Percentiles rank a stretch among this genome's conserved stretches.
Evolutionary conservation across 2,329 filamentous ascomycete species (phyloP).

Genomic region (Colletotrichum godetiae): DNA sequence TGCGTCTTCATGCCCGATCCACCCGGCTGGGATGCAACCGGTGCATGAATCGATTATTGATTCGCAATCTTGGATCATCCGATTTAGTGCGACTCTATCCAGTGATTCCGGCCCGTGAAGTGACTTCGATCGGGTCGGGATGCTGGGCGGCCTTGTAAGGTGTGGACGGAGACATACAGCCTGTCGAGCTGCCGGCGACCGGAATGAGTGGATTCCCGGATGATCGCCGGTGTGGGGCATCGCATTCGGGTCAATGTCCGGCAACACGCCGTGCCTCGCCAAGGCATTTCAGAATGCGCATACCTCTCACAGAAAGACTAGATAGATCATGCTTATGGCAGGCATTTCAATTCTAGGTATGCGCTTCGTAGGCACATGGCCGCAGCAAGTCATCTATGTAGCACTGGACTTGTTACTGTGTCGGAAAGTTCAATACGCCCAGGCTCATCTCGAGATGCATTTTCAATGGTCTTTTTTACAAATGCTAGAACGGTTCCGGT

Average conservation of each 20-base stretch:
- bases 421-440: background rate
- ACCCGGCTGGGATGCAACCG: conserved; percentile 4
- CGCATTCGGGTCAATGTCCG: background rate
- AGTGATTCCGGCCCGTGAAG: background rate
- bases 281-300: background rate
- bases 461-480: background rate
- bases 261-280: background rate
- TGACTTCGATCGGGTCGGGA: background rate
- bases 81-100: too few relatives aligned
- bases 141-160: background rate
- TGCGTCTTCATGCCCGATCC: conserved; percentile 11
- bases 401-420: background rate
- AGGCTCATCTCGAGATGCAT: background rate
- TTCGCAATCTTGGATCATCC: background rate
- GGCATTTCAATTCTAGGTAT: background rate
- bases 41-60: conserved; percentile 10
- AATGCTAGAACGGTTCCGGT: background rate
- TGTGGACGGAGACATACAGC: background rate
- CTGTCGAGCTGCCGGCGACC: background rate
- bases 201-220: background rate
- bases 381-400: background rate
- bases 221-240: background rate
- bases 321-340: background rate
- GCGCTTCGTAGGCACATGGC: background rate
- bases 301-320: background rate